Conservation (phyloP, 345 rosid species). For the Lumnitzera racemosa region DNA sequence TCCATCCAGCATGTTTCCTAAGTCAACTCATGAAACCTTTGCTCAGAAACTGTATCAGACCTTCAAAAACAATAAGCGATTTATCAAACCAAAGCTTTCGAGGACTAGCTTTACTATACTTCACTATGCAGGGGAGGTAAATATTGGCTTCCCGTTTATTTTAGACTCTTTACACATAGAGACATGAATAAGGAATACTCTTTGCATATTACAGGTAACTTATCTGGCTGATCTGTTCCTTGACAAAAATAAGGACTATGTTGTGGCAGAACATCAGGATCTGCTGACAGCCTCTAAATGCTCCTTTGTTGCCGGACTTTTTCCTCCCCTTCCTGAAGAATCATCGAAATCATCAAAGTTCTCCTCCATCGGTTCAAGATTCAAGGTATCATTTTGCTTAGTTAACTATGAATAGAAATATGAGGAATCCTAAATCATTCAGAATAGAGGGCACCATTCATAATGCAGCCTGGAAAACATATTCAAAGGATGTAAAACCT, state of each 20-base stretch:
- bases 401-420: background rate
- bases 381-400: conserved; percentile 51
- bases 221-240: conserved; percentile 94
- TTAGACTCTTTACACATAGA: too few relatives aligned
- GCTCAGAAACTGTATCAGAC: conserved; percentile 98
- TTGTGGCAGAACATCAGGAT: conserved; percentile 98
- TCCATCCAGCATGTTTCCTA: conserved; percentile 87
- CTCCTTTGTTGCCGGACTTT: conserved; percentile 66
- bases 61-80: conserved; percentile 87
- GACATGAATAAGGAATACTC: too few relatives aligned
- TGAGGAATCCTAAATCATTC: too few relatives aligned
- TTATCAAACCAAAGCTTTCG: conserved; percentile 96
- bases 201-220: conserved; percentile 44
- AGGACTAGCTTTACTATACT: conserved; percentile 90
- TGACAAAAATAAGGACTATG: conserved; percentile 98
- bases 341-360: conserved; percentile 92
- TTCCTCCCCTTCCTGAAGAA: conserved; percentile 87
- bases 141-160: background rate
- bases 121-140: conserved; percentile 99
- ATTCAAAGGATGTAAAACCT: too few relatives aligned
- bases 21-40: conserved; percentile 98
- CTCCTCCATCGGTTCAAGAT: conserved; percentile 96
- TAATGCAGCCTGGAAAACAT: too few relatives aligned
- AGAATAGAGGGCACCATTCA: too few relatives aligned
- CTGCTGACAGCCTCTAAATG: conserved; percentile 74